Evolutionary conservation across 495 filamentous ascomycete genomes (phyloP).

Genomic region (Aspergillus incahuasiensis): DNA sequence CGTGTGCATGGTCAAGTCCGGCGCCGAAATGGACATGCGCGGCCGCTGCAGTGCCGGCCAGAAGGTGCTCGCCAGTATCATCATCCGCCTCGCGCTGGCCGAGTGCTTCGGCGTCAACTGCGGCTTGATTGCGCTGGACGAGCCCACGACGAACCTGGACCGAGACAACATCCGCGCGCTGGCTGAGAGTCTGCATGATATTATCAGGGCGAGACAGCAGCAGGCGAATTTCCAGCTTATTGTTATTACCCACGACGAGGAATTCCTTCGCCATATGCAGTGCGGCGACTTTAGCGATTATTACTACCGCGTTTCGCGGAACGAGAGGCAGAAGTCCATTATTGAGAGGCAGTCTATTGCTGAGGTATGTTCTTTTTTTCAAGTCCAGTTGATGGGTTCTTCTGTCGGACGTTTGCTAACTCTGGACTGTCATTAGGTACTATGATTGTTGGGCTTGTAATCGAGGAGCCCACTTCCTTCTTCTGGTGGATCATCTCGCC

Average conservation of each 20-base stretch:
- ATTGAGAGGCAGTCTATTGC: constrained; percentile 71
- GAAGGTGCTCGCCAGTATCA: constrained; percentile 93
- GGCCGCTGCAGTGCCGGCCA: constrained; percentile 95
- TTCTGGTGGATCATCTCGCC: background rate
- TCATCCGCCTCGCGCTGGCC: constrained; percentile 92
- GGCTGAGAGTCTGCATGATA: constrained; percentile 76
- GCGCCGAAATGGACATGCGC: constrained; percentile 99
- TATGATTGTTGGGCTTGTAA: too few species aligned
- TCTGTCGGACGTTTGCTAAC: background rate
- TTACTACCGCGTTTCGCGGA: constrained; percentile 80
- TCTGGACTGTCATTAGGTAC: background rate
- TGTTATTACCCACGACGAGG: constrained; percentile 98
- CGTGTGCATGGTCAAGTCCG: constrained; percentile 96
- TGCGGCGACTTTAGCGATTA: constrained; percentile 90
- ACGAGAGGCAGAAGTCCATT: constrained; percentile 80
- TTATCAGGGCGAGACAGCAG: constrained; percentile 76
- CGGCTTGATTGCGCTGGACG: constrained; percentile 93
- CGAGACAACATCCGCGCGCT: constrained; percentile 88
- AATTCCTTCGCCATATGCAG: constrained; percentile 90
- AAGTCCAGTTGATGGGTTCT: too few species aligned
- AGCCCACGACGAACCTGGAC: constrained; percentile 97
- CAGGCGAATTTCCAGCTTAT: constrained; percentile 97
- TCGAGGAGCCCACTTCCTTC: too few species aligned
- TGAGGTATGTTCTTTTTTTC: constrained; percentile 46
- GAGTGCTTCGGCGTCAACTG: constrained; percentile 97